These are phyloP conservation scores for Periconia digitata DNA, from an alignment of 2,329 filamentous ascomycete genomes.

Conservation along the genomic window DNA sequence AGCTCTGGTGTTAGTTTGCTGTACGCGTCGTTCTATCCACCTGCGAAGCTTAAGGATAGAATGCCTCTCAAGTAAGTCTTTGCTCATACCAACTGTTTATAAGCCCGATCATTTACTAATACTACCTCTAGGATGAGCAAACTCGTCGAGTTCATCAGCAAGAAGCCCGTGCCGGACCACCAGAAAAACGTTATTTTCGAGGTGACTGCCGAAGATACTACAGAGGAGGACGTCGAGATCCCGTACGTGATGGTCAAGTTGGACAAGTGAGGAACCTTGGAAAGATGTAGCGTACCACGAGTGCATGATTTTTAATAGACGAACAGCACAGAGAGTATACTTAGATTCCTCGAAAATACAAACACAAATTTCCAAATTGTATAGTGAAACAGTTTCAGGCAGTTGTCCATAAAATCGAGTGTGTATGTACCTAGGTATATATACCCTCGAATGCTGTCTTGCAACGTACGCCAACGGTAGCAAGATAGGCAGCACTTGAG, in stretches of 20 bases:
- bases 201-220: conserved; percentile 83
- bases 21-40: conserved; percentile 90
- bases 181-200: conserved; percentile 97
- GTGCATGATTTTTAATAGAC: conserved; percentile 17
- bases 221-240: conserved; percentile 92
- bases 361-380: background rate
- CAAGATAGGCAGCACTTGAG: too few relatives aligned
- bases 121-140: conserved; percentile 71
- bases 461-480: too few relatives aligned
- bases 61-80: conserved; percentile 66
- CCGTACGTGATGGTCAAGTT: conserved; percentile 93
- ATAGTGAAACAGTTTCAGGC: too few relatives aligned
- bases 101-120: conserved; percentile 25
- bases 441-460: too few relatives aligned
- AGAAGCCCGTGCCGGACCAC: conserved; percentile 86
- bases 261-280: conserved; percentile 39
- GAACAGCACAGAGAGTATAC: conserved; percentile 11
- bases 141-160: conserved; percentile 84
- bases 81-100: too few relatives aligned
- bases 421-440: too few relatives aligned
- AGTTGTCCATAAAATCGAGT: too few relatives aligned
- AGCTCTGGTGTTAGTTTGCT: conserved; percentile 95
- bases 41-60: conserved; percentile 80
- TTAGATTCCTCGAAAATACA: background rate
- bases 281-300: conserved; percentile 2